These are phyloP conservation scores for Moesziomyces antarcticus DNA, from an alignment of 1,284 basidiomycete species.

Conservation along the genomic window DNA sequence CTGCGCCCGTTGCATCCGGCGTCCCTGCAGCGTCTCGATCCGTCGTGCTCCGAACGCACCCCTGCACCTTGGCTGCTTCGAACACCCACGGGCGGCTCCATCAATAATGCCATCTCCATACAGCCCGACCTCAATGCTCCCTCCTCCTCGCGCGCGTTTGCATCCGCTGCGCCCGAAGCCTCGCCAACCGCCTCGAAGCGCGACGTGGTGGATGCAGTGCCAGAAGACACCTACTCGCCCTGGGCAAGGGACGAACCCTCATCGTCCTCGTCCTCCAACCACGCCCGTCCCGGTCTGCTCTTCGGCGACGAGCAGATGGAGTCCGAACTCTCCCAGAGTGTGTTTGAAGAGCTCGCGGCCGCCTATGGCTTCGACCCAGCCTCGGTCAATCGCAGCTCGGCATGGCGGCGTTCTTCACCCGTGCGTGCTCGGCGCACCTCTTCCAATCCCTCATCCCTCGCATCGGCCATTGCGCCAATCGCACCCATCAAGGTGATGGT, in stretches of 20 bases:
- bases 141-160: conserved; percentile 2
- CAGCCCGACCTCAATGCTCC: conserved; percentile 37
- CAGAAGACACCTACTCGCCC: conserved; percentile 6
- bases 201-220: conserved; percentile 15
- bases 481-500: conserved; percentile 72
- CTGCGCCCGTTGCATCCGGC: conserved; percentile 72
- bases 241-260: conserved; percentile 40
- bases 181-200: conserved; percentile 8
- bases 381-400: conserved; percentile 25
- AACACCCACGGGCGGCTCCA: conserved; percentile 74
- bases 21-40: conserved; percentile 6
- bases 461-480: not conserved
- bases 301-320: conserved; percentile 46
- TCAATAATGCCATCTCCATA: conserved; percentile 81
- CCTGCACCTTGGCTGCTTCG: conserved; percentile 68
- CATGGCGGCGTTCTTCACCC: conserved; percentile 17
- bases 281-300: conserved; percentile 28
- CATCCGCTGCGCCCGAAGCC: conserved; percentile 1
- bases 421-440: not conserved
- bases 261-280: conserved; percentile 5
- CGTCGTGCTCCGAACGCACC: conserved; percentile 15
- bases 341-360: conserved; percentile 42
- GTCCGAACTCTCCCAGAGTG: conserved; percentile 36
- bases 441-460: not conserved
- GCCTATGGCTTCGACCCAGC: conserved; percentile 41